A percentile compares a stretch with the other conserved stretches of the same genome.
phyloP scores from a whole-genome alignment of 257 asterid genomes.

The Solanum clarkiae region DNA sequence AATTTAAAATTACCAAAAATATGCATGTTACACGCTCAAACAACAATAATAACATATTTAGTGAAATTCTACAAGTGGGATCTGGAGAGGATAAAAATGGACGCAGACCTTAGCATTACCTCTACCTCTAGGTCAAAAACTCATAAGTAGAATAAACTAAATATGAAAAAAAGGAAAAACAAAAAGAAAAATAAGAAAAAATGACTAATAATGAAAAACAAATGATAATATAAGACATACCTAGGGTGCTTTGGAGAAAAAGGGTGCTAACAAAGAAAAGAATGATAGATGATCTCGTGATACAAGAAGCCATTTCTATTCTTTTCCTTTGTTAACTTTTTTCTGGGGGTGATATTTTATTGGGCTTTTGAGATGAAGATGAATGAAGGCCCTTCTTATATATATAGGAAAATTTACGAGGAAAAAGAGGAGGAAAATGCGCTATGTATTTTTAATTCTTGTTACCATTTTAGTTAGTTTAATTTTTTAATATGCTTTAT shows the following conservation, averaged over 20 bases:
- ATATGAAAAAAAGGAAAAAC: not conserved
- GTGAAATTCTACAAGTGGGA: fast-evolving
- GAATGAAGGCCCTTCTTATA: not conserved
- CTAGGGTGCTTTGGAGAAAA: slow-evolving; percentile 28
- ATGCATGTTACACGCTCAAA: not conserved
- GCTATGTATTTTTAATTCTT: not conserved
- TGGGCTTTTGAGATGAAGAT: not conserved
- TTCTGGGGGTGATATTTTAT: not conserved
- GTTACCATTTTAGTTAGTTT: not conserved
- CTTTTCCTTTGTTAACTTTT: not conserved
- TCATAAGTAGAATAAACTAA: too few relatives aligned
- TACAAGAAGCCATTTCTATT: not conserved
- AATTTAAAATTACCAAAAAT: not conserved
- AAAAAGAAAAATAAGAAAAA: not conserved
- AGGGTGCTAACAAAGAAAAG: slow-evolving; percentile 20
- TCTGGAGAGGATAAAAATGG: too few relatives aligned
- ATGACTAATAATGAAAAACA: too few relatives aligned
- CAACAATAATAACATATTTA: too few relatives aligned
- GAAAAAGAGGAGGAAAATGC: not conserved
- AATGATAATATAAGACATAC: not conserved
- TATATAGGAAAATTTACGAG: not conserved
- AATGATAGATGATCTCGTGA: not conserved
- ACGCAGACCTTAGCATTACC: too few relatives aligned
- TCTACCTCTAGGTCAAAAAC: too few relatives aligned
- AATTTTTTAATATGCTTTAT: not conserved